Conservation (phyloP, 2,329 filamentous ascomycete genomes). For the Colletotrichum tropicicola region DNA sequence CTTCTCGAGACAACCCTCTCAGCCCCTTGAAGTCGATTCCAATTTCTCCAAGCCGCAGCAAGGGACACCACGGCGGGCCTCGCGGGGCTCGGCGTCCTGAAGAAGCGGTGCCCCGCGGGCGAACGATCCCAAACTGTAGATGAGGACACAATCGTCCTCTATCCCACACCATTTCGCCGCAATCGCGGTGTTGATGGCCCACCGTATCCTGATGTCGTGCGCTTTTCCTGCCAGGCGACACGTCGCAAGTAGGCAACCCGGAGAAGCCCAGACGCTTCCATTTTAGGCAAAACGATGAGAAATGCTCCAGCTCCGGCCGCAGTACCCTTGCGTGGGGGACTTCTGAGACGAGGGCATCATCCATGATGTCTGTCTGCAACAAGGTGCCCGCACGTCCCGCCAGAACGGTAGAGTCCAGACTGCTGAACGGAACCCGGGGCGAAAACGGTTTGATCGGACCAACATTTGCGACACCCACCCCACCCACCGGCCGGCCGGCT, state of each 20-base stretch:
- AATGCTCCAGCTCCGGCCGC: not conserved
- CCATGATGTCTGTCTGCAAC: slow-evolving; percentile 11
- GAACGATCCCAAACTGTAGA: not conserved
- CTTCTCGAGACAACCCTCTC: slow-evolving; percentile 15
- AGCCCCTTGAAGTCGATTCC: slow-evolving; percentile 19
- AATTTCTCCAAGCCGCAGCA: slow-evolving; percentile 15
- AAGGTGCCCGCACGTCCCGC: slow-evolving; percentile 17
- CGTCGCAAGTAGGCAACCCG: not conserved
- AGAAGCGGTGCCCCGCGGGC: not conserved
- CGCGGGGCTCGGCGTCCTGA: too few species aligned
- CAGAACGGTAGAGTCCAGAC: not conserved
- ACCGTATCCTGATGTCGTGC: not conserved
- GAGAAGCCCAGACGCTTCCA: not conserved
- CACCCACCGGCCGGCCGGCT: not conserved
- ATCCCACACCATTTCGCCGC: slow-evolving; percentile 3
- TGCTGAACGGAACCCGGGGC: not conserved
- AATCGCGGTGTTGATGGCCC: slow-evolving; percentile 1
- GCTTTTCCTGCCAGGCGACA: not conserved
- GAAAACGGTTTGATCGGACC: slow-evolving; percentile 9
- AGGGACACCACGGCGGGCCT: slow-evolving; percentile 2
- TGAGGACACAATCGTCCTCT: not conserved
- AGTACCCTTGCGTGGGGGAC: slow-evolving; percentile 18
- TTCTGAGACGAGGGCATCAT: slow-evolving; percentile 20
- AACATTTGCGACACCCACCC: not conserved
- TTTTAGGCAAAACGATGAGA: slow-evolving; percentile 17